Conservation (phyloP, 2,329 filamentous ascomycete genomes). For the Fusarium hostae region DNA sequence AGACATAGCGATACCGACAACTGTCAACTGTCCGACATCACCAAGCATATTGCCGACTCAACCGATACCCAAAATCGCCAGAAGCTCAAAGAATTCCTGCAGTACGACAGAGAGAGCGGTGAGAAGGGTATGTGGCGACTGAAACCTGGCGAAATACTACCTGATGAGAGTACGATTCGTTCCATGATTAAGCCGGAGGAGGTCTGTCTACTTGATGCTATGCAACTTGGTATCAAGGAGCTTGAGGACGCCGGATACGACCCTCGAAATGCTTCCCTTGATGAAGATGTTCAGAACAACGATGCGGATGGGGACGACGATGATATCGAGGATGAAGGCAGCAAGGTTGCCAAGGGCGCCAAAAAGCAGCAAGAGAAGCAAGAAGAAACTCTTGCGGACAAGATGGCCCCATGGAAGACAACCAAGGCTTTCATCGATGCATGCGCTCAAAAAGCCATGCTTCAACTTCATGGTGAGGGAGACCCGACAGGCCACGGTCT, state of each 20-base stretch:
- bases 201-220: slow-evolving; percentile 92
- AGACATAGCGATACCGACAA: slow-evolving; percentile 76
- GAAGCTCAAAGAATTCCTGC: slow-evolving; percentile 96
- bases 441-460: slow-evolving; percentile 94
- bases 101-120: slow-evolving; percentile 80
- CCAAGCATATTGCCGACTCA: slow-evolving; percentile 89
- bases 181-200: slow-evolving; percentile 95
- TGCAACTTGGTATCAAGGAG: slow-evolving; percentile 94
- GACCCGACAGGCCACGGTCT: slow-evolving; percentile 94
- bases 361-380: slow-evolving; percentile 61
- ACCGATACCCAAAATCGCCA: slow-evolving; percentile 96
- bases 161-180: slow-evolving; percentile 83
- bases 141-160: slow-evolving; percentile 75
- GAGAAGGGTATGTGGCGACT: slow-evolving; percentile 86
- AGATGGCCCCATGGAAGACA: slow-evolving; percentile 94
- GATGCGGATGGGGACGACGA: slow-evolving; percentile 71
- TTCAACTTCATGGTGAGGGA: slow-evolving; percentile 91
- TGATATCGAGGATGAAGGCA: slow-evolving; percentile 58
- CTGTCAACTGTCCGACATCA: slow-evolving; percentile 84
- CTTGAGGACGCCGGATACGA: slow-evolving; percentile 92
- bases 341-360: slow-evolving; percentile 51
- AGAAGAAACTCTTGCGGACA: slow-evolving; percentile 82
- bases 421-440: slow-evolving; percentile 97
- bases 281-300: slow-evolving; percentile 72
- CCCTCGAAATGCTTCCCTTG: slow-evolving; percentile 67